Evolutionary conservation across 2,329 filamentous ascomycete genomes (phyloP), one percentile per base, ranked within the genome.

Genomic region (Calonectria hongkongensis): DNA sequence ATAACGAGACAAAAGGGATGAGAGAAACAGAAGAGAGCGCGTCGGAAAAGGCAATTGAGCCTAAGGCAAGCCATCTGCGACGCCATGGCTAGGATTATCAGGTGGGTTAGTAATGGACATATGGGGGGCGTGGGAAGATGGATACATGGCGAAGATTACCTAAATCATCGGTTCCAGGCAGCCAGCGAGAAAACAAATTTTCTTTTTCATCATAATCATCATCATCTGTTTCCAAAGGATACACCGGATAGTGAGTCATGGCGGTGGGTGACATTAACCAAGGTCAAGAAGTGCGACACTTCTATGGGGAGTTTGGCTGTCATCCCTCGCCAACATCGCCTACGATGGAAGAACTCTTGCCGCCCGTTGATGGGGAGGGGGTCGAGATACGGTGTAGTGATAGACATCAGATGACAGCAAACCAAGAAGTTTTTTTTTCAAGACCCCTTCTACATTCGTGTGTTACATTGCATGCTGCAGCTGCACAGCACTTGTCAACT

Each of bases 91-190:
- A n/a, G 62, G 62, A 48, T 64, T 27, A 21, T 25, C 43, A 27
- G 48, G 27, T 27, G 43, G 41, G 58, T 54, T 51, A 64, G 33
- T 39, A 62, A 48, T 30, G 47, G 43, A 36, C 18, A 62, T 30
- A 9, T 18, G 45, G 54, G 54, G 54, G 54, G 51, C 48, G 56
- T 30, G 43, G 28, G 56, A 63, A 63, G 54, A 67, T 62, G 69
- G 63, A 60, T 54, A 64, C 54, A 41, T 39, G 21, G 15, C 27
- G 21, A 67, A 36, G 33, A 51, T 43, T 68, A 54, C 45, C 58
- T 58, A 27, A 30, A 36, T 48, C 33, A 36, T 36, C 28, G 62
- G 48, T 58, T 68, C 58, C 65, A 41, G 39, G 54, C 64, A 58
- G 18, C n/a, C 21, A 9, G 18, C 33, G 6, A 43, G 9, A 12